Evolutionary conservation across 371 early-diverging fungal species (phyloP).

Genomic region (Fennellomyces sp.): DNA sequence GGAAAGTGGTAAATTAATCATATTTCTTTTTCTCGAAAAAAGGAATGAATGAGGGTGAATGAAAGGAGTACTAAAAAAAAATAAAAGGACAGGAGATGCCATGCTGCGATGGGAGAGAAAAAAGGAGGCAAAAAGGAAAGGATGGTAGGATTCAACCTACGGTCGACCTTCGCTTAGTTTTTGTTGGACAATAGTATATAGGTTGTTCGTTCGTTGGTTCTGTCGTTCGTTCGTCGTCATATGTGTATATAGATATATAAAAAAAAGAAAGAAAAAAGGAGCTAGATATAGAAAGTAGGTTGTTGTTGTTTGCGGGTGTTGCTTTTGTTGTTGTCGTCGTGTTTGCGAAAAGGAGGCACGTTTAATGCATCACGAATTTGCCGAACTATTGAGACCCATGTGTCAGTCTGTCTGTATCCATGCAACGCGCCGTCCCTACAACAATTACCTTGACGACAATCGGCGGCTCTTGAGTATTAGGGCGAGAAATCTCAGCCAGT

Average conservation of each 20-base stretch:
- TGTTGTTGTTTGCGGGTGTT: not conserved
- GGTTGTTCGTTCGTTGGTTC: conserved; percentile 3
- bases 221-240: conserved; percentile 10
- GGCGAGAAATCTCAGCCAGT: conserved; percentile 78
- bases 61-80: not conserved
- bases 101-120: not conserved
- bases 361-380: conserved; percentile 12
- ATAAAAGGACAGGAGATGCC: not conserved
- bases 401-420: not conserved
- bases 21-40: conserved; percentile 2
- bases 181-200: not conserved
- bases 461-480: conserved; percentile 87
- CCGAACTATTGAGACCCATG: not conserved
- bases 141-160: not conserved
- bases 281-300: conserved; percentile 2
- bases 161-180: not conserved
- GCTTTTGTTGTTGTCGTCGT: not conserved
- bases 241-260: conserved; percentile 7
- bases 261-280: not conserved
- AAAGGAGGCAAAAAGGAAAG: not conserved
- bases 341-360: not conserved
- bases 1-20: not conserved
- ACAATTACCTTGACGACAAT: conserved; percentile 68
- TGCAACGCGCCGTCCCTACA: not conserved
- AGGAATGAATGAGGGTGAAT: not conserved